These are phyloP conservation scores for Myriosclerotinia duriaeana DNA, from an alignment of 2,329 filamentous ascomycete species.

Conservation along the genomic window DNA sequence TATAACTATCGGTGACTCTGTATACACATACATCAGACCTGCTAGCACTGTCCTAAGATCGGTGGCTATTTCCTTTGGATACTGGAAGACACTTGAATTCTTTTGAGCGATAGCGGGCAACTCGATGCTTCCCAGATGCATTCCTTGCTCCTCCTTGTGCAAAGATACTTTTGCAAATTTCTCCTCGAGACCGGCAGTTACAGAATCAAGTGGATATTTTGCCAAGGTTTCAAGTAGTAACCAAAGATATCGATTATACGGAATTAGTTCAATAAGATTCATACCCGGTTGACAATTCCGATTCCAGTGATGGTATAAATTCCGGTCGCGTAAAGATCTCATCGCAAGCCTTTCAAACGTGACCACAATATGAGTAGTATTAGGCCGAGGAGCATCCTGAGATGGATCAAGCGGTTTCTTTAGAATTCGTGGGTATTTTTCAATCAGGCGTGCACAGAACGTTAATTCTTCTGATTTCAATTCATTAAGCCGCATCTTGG, in stretches of 20 bases:
- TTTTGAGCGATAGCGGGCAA: background rate
- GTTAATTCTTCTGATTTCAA: background rate
- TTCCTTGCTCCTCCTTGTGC: background rate
- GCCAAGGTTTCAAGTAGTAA: conserved; percentile 11
- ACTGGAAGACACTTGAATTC: background rate
- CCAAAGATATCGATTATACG: conserved; percentile 19
- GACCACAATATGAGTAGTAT: background rate
- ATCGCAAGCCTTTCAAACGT: background rate
- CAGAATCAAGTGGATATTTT: background rate
- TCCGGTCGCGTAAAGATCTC: background rate
- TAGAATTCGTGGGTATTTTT: conserved; percentile 8
- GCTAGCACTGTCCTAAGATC: background rate
- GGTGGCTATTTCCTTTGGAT: background rate
- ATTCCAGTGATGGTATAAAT: background rate
- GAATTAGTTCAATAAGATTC: conserved; percentile 5
- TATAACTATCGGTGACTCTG: background rate
- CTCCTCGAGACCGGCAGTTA: background rate
- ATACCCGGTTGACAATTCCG: background rate
- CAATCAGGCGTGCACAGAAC: background rate
- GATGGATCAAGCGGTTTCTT: conserved; percentile 11
- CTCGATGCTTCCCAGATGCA: too few species aligned
- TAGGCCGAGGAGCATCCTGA: background rate
- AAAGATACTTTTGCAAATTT: background rate
- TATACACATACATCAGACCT: conserved; percentile 17
- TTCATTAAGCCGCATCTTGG: background rate